Evolutionary conservation across 1,284 basidiomycete genomes (phyloP).

Genomic region (Inonotus hispidus): DNA sequence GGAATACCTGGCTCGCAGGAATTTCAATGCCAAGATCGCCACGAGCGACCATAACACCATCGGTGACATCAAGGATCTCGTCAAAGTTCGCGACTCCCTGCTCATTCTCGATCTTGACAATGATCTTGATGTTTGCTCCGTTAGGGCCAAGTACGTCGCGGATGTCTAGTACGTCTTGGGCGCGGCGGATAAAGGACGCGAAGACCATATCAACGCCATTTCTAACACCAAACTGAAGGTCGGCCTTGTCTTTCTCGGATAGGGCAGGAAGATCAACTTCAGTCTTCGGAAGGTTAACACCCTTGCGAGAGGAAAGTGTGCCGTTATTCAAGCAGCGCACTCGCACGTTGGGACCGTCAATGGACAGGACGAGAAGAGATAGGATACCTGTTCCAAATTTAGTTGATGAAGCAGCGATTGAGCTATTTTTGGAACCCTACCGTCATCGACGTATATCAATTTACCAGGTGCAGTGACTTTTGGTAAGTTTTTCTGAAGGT

Average conservation of each 20-base stretch:
- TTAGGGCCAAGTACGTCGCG: constrained; percentile 86
- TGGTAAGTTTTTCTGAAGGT: constrained; percentile 74
- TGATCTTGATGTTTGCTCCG: constrained; percentile 93
- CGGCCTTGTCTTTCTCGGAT: constrained; percentile 97
- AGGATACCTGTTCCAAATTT: constrained; percentile 60
- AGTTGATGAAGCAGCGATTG: background rate
- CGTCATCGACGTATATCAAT: constrained; percentile 96
- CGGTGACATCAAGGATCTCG: constrained; percentile 88
- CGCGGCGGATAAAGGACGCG: constrained; percentile 94
- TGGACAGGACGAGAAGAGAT: constrained; percentile 86
- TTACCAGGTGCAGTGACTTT: constrained; percentile 96
- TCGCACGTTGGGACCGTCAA: constrained; percentile 75
- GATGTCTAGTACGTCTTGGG: constrained; percentile 89
- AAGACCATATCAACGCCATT: constrained; percentile 99
- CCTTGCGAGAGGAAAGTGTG: constrained; percentile 93
- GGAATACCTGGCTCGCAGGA: constrained; percentile 94
- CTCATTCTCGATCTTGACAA: constrained; percentile 98
- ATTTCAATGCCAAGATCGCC: constrained; percentile 98
- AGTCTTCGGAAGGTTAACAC: constrained; percentile 99
- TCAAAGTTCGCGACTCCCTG: constrained; percentile 98
- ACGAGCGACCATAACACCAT: constrained; percentile 98
- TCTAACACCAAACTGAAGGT: constrained; percentile 92
- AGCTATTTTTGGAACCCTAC: constrained; percentile 32
- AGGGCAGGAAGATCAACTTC: constrained; percentile 96
- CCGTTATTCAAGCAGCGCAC: constrained; percentile 95